phyloP scores from a whole-genome alignment of 2,329 filamentous ascomycete genomes.

The Gnomoniopsis smithogilvyi region DNA sequence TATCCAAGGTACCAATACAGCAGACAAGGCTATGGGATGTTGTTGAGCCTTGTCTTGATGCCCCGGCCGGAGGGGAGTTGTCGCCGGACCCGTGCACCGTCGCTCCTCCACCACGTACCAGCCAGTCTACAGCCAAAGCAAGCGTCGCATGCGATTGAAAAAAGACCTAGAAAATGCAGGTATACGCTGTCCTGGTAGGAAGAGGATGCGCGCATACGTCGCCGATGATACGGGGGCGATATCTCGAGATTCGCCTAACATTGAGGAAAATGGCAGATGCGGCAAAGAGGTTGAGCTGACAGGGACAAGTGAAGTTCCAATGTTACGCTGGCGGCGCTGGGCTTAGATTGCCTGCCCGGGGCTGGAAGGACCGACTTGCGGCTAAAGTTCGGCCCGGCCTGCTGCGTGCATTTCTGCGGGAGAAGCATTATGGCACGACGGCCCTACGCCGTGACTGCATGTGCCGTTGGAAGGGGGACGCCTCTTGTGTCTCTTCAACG shows the following conservation, averaged over 20 bases:
- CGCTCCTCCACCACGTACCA: not conserved
- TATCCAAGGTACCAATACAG: not conserved
- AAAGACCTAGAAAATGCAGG: not conserved
- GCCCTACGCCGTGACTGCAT: not conserved
- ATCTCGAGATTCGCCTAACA: not conserved
- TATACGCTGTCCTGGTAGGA: not conserved
- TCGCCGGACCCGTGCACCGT: not conserved
- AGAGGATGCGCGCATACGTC: not conserved
- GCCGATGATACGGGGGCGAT: not conserved
- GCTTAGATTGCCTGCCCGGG: not conserved
- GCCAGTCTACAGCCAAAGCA: not conserved
- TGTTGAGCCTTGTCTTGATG: not conserved
- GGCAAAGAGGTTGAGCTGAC: not conserved
- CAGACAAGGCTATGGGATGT: not conserved
- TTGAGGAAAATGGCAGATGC: not conserved
- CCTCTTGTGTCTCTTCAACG: not conserved
- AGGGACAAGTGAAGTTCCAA: not conserved
- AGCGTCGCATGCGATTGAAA: not conserved
- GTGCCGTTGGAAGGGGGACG: not conserved
- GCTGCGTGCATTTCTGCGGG: not conserved
- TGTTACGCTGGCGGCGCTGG: not conserved
- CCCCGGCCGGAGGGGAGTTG: not conserved
- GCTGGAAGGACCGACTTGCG: not conserved
- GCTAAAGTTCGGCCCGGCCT: slow-evolving; percentile 2
- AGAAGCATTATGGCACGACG: not conserved